phyloP scores from a whole-genome alignment of 208 protist species.

The Acanthamoeba castellanii region DNA sequence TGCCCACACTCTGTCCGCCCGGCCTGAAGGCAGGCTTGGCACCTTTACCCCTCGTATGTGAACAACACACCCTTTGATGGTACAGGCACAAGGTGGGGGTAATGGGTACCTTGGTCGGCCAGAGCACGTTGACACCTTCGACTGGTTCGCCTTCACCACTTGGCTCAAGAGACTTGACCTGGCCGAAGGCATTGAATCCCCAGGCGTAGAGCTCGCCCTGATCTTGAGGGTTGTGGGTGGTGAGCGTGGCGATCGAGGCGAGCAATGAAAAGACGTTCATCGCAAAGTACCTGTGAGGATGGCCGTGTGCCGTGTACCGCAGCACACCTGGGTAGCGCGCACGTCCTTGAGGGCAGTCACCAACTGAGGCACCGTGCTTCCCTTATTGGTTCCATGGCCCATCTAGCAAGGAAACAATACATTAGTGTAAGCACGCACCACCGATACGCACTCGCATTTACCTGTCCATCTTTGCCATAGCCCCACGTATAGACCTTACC shows the following conservation, averaged over 20 bases:
- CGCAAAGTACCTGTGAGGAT: neutral
- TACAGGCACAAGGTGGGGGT: too few species aligned
- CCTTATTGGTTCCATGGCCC: neutral
- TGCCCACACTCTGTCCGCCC: too few species aligned
- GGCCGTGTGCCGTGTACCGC: neutral
- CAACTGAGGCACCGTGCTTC: constrained; percentile 2
- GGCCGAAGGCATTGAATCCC: constrained; percentile 49
- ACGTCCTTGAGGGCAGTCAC: neutral
- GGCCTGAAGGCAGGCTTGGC: too few species aligned
- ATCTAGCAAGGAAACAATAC: neutral
- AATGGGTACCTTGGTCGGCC: too few species aligned
- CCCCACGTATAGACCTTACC: constrained; percentile 8
- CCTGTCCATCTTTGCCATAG: constrained; percentile 43
- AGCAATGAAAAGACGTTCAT: neutral
- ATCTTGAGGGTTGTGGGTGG: neutral
- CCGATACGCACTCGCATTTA: too few species aligned
- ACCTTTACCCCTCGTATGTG: too few species aligned
- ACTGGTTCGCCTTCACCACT: too few species aligned
- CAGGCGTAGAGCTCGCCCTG: neutral
- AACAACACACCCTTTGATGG: too few species aligned
- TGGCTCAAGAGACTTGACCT: neutral
- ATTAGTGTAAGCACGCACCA: neutral
- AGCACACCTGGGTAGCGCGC: neutral
- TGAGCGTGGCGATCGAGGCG: too few species aligned
- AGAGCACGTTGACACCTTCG: too few species aligned